A percentile compares a stretch with the other conserved stretches of the same genome.
Evolutionary conservation across 495 filamentous ascomycete species (phyloP).

Genomic region (Tuber umbilicatum): DNA sequence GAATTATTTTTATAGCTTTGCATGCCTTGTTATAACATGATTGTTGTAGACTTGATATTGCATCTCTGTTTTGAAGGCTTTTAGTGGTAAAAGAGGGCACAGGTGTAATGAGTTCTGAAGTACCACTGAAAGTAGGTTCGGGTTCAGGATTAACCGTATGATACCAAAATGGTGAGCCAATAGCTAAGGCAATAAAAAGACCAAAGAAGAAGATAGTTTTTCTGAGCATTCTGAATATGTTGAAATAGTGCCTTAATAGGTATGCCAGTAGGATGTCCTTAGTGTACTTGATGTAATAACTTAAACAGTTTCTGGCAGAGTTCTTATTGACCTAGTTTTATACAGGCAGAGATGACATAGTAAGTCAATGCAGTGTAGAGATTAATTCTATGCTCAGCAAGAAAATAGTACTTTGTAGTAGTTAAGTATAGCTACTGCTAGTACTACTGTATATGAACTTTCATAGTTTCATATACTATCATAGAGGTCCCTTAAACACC

Average conservation of each 20-base stretch:
- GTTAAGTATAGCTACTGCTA: neutral
- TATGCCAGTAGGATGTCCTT: too few species aligned
- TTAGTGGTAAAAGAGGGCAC: neutral
- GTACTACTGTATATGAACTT: neutral
- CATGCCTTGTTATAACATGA: neutral
- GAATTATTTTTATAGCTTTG: neutral
- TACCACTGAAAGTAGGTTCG: neutral
- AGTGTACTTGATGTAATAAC: neutral
- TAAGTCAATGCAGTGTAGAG: neutral
- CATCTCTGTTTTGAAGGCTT: neutral
- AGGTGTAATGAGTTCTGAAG: neutral
- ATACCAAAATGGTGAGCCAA: neutral
- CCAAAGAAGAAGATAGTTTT: neutral
- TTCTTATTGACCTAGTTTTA: neutral
- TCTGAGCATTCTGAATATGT: neutral
- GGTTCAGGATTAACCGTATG: neutral
- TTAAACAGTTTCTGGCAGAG: neutral
- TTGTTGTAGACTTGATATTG: neutral
- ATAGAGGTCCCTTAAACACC: neutral
- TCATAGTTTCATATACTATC: neutral
- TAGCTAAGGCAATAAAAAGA: neutral
- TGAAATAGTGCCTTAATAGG: neutral
- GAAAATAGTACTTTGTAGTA: neutral
- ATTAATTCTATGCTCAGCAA: neutral
- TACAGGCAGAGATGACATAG: neutral